Conservation (phyloP, 495 filamentous ascomycete species). For the Neurospora hispaniola region DNA sequence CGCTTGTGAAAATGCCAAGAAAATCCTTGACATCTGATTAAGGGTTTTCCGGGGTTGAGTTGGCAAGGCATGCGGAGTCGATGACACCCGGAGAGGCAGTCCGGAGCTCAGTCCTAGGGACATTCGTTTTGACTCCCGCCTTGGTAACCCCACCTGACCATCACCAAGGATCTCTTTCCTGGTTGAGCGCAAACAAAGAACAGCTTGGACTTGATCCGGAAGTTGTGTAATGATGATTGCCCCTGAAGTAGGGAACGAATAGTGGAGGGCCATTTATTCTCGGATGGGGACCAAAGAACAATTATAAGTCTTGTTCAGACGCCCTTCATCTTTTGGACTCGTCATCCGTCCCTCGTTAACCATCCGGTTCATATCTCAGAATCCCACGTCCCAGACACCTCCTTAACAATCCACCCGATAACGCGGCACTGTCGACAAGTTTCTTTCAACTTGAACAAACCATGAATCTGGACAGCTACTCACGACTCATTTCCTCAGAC, state of each 20-base stretch:
- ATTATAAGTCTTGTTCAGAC: not conserved
- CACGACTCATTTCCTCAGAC: slow-evolving; percentile 14
- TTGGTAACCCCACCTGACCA: not conserved
- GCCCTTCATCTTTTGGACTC: not conserved
- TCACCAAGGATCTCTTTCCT: not conserved
- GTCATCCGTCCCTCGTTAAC: not conserved
- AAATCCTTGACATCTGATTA: not conserved
- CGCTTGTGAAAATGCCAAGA: not conserved
- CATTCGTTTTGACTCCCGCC: not conserved
- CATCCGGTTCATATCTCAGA: not conserved
- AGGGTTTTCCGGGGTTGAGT: not conserved
- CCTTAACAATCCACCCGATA: not conserved
- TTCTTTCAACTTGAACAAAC: not conserved
- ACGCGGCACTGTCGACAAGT: not conserved
- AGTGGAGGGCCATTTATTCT: not conserved
- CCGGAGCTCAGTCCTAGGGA: not conserved
- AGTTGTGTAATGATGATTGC: not conserved
- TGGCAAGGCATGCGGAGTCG: not conserved
- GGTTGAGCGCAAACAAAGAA: not conserved
- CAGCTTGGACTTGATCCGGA: not conserved
- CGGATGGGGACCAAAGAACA: not conserved
- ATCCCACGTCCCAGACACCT: not conserved
- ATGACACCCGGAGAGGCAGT: not conserved
- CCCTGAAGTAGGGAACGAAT: not conserved
- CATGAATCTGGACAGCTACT: slow-evolving; percentile 23